Percentiles rank a stretch among this genome's conserved stretches.
phyloP scores from a whole-genome alignment of 768 basidiomycete species.

The Butyriboletus loyo region DNA sequence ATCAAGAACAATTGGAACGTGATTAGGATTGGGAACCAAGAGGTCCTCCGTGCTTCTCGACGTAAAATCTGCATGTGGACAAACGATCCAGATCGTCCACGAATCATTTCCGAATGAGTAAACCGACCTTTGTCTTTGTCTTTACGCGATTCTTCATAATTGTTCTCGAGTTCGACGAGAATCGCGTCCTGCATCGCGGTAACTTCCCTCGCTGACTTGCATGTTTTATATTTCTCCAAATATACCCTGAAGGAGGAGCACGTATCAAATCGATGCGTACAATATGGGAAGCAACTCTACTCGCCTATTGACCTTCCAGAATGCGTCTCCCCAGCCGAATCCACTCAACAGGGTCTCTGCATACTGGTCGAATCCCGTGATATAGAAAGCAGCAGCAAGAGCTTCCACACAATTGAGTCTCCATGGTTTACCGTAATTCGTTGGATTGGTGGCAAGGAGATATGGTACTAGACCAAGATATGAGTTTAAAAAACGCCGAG shows the following conservation, averaged over 20 bases:
- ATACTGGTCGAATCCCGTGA: constrained; percentile 80
- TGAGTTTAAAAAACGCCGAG: neutral
- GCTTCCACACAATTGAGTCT: constrained; percentile 93
- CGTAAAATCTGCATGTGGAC: constrained; percentile 8
- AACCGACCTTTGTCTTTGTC: constrained; percentile 42
- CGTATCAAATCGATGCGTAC: neutral
- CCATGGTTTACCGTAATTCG: constrained; percentile 98
- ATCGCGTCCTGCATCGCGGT: constrained; percentile 60
- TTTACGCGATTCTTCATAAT: constrained; percentile 55
- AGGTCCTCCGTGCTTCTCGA: constrained; percentile 53
- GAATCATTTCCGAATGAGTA: neutral
- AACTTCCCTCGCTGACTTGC: constrained; percentile 59
- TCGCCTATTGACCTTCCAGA: constrained; percentile 82
- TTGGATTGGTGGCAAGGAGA: constrained; percentile 91
- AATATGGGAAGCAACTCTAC: neutral
- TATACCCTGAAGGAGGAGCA: constrained; percentile 30
- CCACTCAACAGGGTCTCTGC: constrained; percentile 74
- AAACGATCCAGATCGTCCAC: neutral
- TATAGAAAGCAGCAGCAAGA: constrained; percentile 91
- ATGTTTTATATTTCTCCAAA: constrained; percentile 74
- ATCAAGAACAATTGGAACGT: constrained; percentile 24
- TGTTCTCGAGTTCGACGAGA: constrained; percentile 63
- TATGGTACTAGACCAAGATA: constrained; percentile 70
- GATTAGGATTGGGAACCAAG: constrained; percentile 69
- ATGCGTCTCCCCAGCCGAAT: constrained; percentile 91